Evolutionary conservation across 495 filamentous ascomycete genomes (phyloP).

Genomic region (Neurospora intermedia): DNA sequence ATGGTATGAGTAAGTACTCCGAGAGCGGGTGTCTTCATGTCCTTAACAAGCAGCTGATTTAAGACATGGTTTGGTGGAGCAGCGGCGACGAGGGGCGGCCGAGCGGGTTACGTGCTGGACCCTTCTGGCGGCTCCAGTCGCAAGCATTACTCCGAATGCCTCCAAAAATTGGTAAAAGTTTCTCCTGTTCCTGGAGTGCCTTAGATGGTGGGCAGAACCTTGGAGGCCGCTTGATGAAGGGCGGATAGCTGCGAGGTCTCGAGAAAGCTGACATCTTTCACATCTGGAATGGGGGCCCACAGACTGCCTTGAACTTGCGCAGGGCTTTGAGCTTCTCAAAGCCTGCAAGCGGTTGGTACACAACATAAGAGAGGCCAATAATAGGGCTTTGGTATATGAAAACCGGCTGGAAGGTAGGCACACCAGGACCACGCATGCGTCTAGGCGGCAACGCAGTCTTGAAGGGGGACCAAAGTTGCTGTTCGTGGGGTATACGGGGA

Average conservation of each 20-base stretch:
- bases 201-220: conserved; percentile 67
- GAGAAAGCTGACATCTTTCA: conserved; percentile 34
- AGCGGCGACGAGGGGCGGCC: conserved; percentile 48
- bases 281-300: conserved; percentile 22
- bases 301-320: conserved; percentile 33
- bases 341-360: conserved; percentile 17
- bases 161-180: conserved; percentile 63
- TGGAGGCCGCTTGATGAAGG: conserved; percentile 59
- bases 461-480: neutral
- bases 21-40: no score
- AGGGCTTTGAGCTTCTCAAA: conserved; percentile 39
- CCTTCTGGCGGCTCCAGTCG: conserved; percentile 22
- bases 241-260: conserved; percentile 62
- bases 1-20: no score
- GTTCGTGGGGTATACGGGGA: neutral
- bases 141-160: conserved; percentile 58
- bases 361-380: conserved; percentile 26
- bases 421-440: no score
- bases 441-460: neutral
- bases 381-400: conserved; percentile 21
- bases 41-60: conserved; percentile 51
- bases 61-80: conserved; percentile 91
- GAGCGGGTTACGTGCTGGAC: conserved; percentile 14
- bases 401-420: no score
- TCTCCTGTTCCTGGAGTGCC: conserved; percentile 91